These are phyloP conservation scores for Macrotyloma uniflorum DNA, from an alignment of 306 rosid species.

Conservation along the genomic window DNA sequence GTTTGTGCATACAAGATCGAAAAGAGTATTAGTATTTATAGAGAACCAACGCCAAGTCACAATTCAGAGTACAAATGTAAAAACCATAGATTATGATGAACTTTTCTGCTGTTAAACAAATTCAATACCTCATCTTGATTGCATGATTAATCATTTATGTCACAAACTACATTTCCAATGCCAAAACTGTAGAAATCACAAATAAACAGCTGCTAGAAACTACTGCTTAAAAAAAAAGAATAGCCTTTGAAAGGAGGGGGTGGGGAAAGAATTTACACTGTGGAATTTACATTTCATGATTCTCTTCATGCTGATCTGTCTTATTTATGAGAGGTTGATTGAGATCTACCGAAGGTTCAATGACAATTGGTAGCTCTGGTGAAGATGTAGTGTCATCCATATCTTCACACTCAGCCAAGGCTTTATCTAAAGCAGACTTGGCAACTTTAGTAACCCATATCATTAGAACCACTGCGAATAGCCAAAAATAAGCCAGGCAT, in stretches of 20 bases:
- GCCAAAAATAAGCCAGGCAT: constrained; percentile 21
- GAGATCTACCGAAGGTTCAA: constrained; percentile 59
- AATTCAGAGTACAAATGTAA: constrained; percentile 10
- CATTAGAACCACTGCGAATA: constrained; percentile 69
- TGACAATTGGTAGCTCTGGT: constrained; percentile 48
- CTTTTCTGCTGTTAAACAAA: constrained; percentile 26
- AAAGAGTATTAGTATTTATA: neutral
- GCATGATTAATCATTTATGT: constrained; percentile 27
- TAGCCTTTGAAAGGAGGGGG: constrained; percentile 33
- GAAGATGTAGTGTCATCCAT: constrained; percentile 44
- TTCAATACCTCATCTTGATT: constrained; percentile 14
- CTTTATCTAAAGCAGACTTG: constrained; percentile 80
- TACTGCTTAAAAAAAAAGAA: constrained; percentile 21
- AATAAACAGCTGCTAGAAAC: constrained; percentile 11
- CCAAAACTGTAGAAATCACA: constrained; percentile 51
- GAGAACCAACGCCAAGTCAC: neutral
- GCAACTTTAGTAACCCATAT: constrained; percentile 80
- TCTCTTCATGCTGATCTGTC: constrained; percentile 50
- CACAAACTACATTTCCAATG: constrained; percentile 34
- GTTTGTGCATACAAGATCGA: neutral
- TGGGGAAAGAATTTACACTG: constrained; percentile 62
- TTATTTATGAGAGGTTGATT: constrained; percentile 74
- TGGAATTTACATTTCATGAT: constrained; percentile 47
- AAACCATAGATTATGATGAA: neutral
- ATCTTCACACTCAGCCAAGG: constrained; percentile 77